Evolutionary conservation across 345 rosid genomes (phyloP), one percentile per base, ranked within the genome.

Genomic region (Kandelia obovata): DNA sequence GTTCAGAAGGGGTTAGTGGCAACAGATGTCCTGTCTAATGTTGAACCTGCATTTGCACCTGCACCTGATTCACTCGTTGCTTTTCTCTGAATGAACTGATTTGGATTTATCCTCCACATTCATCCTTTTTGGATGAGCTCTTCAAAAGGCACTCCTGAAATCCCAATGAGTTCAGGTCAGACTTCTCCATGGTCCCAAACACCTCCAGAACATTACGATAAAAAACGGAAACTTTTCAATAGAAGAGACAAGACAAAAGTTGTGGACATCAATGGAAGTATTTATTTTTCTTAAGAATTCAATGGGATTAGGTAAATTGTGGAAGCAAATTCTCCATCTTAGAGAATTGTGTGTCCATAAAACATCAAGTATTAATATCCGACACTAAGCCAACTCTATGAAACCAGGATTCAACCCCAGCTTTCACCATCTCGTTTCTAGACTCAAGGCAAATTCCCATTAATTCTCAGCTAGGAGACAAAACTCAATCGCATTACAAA

Each of bases 41-140:
- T 79, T 32, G 86, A 80, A 73, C 83, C 88, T 81, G 96, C 96
- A 95, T 88, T 87, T 87, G 89, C 92, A 84, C 92, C 92, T 87
- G 92, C 88, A 83, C 96, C 89, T 65, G 86, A 77, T 79, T 78
- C 83, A 59, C 59, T 63, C 53, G 65, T 79, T 70, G 73, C 64
- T 71, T 70, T 75, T 79, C 79, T 79, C 71, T 60, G 79, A 39
- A 65, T 63, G 64, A 46, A 63, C 64, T 66, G 78, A 73, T 71
- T 43, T 43, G 3, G 79, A 73, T 73, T 58, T 79, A 67, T 86
- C 82, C 60, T 86, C 86, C 70, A 63, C 71, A 53, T 72, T 84
- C 97, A 85, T 88, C 68, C 79, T 86, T 66, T 77, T 63, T 39
- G 35, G 26, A 82, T 25, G 66, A 77, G 51, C 43, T 60, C 75